Evolutionary conservation across 257 asterid genomes (phyloP), one percentile per base, ranked within the genome.

Genomic region (Primulina huaijiensis): DNA sequence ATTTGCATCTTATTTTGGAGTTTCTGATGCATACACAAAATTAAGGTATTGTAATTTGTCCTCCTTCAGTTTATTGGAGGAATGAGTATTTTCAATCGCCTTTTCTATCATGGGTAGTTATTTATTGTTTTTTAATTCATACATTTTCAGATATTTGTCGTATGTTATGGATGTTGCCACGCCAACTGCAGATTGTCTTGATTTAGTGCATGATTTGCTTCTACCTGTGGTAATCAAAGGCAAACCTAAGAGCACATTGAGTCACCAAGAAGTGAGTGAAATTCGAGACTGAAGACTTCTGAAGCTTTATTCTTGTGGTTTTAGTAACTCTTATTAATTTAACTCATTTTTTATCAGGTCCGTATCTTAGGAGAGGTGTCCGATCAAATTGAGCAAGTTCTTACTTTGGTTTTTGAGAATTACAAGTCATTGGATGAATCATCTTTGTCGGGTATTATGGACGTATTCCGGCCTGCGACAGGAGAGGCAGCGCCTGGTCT

Each of bases 111-210:
- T 38, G 63, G 8, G 62, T 34, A 10, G 29, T 23, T 65, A 21
- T 56, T 35, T n/a, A 2, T 58, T 63, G 0, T 58, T 63, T 58
- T 74, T 8, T 63, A 7, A 74, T 55, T 46, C 9, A 20, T 17
- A 38, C 5, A 62, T 20, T 65, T 75, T 61, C 82, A 93, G 99
- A 74, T 93, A 93, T 75, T 94, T 93, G 82, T 87, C 96, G 6
- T 93, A 90, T 70, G 83, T 90, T 67, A 93, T 93, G 96, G 99
- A 93, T 75, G 99, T 93, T 57, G 99, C 96, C 46, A 93, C 99
- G 8, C 99, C 99, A 21, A 90, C 96, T 65, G 88, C 92, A 6
- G 97, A 90, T 70, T 93, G 97, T 83, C 88, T 93, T 29, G 76
- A 80, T 53, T 74, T 93, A 80, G 96, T 89, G 70, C 81, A 89